Evolutionary conservation across 108 stramenopile genomes (phyloP).

Genomic region (Discostella pseudostelligera): DNA sequence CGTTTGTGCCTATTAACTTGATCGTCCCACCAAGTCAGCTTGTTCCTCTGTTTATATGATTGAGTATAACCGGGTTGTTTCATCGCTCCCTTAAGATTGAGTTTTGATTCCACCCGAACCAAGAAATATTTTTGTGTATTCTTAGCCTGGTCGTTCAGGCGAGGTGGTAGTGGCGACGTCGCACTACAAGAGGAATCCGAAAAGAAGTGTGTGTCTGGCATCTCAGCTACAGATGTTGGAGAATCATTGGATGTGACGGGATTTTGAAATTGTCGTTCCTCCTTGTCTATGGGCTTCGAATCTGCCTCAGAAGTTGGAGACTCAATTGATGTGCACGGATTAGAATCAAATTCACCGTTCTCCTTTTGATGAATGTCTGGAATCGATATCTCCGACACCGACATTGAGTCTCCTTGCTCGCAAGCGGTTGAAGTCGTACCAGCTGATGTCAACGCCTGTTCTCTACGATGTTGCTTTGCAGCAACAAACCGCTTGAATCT

Average conservation of each 20-base stretch:
- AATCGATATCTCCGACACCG: no score
- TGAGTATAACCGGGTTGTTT: neutral
- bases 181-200: constrained; percentile 9
- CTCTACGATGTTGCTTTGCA: constrained; percentile 28
- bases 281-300: neutral
- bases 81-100: constrained; percentile 22
- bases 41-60: constrained; percentile 23
- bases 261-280: neutral
- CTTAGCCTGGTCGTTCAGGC: neutral
- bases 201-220: neutral
- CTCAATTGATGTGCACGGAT: neutral
- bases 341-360: neutral
- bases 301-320: neutral
- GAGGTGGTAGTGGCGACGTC: constrained; percentile 11
- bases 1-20: constrained; percentile 23
- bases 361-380: neutral
- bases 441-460: neutral
- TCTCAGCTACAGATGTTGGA: constrained; percentile 1
- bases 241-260: neutral
- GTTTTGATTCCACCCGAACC: constrained; percentile 9
- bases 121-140: constrained; percentile 16
- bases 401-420: neutral
- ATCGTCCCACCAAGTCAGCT: constrained; percentile 48
- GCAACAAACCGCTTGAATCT: constrained; percentile 28
- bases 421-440: neutral